These are phyloP conservation scores for Eucalyptus rudis DNA, from an alignment of 345 rosid species.

Conservation along the genomic window DNA sequence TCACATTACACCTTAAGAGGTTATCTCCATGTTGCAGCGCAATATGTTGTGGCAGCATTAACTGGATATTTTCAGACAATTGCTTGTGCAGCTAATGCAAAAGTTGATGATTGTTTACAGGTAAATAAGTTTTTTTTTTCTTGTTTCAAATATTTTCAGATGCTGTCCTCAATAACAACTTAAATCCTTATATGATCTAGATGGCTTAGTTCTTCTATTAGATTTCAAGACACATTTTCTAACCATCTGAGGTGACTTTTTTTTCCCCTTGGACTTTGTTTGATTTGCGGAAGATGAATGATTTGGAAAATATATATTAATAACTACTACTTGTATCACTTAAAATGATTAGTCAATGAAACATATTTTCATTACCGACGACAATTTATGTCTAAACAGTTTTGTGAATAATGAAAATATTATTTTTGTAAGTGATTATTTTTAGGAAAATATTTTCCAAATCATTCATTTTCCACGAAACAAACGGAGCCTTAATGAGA, in stretches of 20 bases:
- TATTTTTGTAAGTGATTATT: not conserved
- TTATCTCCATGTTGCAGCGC: slow-evolving; percentile 41
- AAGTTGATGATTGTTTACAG: slow-evolving; percentile 98
- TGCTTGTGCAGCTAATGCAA: slow-evolving; percentile 85
- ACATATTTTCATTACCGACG: not conserved
- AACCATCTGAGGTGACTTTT: not conserved
- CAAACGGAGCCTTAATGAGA: not conserved
- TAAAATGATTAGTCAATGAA: not conserved
- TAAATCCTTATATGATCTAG: not conserved
- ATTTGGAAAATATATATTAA: not conserved
- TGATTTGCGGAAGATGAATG: not conserved
- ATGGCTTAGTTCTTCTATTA: not conserved
- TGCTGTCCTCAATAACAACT: not conserved
- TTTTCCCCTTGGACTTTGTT: not conserved
- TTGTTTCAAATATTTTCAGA: not conserved
- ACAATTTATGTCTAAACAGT: not conserved
- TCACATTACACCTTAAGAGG: slow-evolving; percentile 70
- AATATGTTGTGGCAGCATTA: slow-evolving; percentile 91
- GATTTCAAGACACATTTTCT: not conserved
- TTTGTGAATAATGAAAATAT: not conserved
- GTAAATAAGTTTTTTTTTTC: slow-evolving; percentile 17
- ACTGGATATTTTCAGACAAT: slow-evolving; percentile 95
- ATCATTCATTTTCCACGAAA: not conserved
- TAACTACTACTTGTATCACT: not conserved
- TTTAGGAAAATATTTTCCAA: not conserved